A percentile compares a stretch with the other conserved stretches of the same genome.
phyloP scores from a whole-genome alignment of 192 early-diverging fungal genomes.

The Obelidium mucronatum region DNA sequence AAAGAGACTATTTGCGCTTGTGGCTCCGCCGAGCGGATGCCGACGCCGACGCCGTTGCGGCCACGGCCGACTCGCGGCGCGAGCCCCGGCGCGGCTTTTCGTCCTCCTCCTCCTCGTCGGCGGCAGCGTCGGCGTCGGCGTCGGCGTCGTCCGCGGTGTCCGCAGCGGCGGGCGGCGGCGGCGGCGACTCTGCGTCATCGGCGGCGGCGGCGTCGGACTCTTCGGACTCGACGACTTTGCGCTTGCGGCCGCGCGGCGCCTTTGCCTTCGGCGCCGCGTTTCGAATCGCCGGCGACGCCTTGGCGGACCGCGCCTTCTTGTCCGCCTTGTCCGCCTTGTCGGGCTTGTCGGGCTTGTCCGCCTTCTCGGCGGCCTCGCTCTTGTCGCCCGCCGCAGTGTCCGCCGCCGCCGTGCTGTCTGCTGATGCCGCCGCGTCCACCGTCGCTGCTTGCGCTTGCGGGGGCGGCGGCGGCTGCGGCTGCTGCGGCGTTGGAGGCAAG shows the following conservation, averaged over 20 bases:
- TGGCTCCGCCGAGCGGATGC: slow-evolving; percentile 14
- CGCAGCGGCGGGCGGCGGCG: no score
- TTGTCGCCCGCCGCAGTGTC: not conserved
- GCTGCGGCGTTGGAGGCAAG: not conserved
- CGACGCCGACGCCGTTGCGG: not conserved
- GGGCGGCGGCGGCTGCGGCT: no score
- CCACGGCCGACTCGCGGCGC: not conserved
- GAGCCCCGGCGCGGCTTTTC: slow-evolving; percentile 18
- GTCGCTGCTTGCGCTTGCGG: not conserved
- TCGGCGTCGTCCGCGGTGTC: no score
- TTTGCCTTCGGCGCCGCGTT: not conserved
- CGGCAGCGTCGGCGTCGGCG: not conserved
- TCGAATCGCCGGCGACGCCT: slow-evolving; percentile 5
- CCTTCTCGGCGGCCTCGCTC: not conserved
- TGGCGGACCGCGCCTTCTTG: slow-evolving; percentile 11
- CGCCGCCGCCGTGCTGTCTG: not conserved
- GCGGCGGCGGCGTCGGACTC: not conserved
- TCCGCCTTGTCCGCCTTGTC: no score
- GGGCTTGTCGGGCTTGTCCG: not conserved
- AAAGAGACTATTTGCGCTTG: slow-evolving; percentile 1
- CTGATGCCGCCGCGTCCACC: not conserved
- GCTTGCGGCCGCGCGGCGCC: not conserved
- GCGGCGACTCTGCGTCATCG: not conserved
- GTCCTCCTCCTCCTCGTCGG: slow-evolving; percentile 19
- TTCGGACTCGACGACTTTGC: slow-evolving; percentile 4